Conservation (phyloP, 2,329 filamentous ascomycete species). For the Rhinocladiella similis region DNA sequence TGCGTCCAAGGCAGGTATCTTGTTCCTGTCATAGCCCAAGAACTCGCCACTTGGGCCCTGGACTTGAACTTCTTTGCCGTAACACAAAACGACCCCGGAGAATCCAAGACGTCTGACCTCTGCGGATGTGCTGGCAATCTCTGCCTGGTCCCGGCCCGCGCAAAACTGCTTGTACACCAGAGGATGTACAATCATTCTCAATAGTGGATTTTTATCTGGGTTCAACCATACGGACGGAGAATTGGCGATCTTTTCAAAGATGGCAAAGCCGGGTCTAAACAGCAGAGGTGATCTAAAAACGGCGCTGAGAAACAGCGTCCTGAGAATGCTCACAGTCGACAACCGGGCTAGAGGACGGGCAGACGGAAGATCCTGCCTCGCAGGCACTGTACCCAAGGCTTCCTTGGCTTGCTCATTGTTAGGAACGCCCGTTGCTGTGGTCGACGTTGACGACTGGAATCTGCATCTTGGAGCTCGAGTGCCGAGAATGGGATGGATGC, state of each 20-base stretch:
- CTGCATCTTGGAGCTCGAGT: no score
- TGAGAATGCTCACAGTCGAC: conserved; percentile 30
- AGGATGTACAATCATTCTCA: conserved; percentile 47
- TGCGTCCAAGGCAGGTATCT: conserved; percentile 18
- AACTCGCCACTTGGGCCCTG: conserved; percentile 34
- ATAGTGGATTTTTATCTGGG: conserved; percentile 49
- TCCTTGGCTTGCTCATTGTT: background rate
- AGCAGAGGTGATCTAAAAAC: conserved; percentile 35
- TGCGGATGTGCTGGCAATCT: conserved; percentile 48
- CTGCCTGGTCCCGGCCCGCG: conserved; percentile 50
- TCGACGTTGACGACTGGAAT: no score
- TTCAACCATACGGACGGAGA: conserved; percentile 47
- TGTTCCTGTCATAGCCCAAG: conserved; percentile 12
- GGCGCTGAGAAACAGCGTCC: conserved; percentile 34
- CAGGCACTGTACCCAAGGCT: background rate
- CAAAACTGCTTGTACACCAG: conserved; percentile 60
- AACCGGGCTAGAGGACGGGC: conserved; percentile 17
- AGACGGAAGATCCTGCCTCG: background rate
- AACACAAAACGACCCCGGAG: conserved; percentile 57
- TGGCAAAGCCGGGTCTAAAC: conserved; percentile 33
- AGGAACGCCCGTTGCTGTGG: no score
- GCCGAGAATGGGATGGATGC: no score
- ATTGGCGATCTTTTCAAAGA: conserved; percentile 42
- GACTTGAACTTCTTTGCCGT: conserved; percentile 52
- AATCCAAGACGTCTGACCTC: conserved; percentile 50